These are phyloP conservation scores for Neophaeococcomyces aloes DNA, from an alignment of 2,329 filamentous ascomycete genomes.

Conservation along the genomic window DNA sequence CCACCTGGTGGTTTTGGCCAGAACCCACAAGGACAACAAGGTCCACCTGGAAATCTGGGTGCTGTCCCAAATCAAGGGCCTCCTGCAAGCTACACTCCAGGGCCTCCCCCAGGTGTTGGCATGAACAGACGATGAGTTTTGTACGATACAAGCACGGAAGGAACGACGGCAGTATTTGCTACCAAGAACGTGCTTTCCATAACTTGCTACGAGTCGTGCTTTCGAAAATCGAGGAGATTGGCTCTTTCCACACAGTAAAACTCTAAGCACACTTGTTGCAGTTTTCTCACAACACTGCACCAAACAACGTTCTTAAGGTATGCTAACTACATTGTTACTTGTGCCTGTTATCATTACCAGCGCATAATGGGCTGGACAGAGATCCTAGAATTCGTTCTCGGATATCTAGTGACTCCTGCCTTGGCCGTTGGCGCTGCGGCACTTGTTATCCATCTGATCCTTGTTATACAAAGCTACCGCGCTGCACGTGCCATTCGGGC, in stretches of 20 bases:
- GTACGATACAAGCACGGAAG: neutral
- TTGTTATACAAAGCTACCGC: constrained; percentile 3
- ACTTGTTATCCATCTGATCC: constrained; percentile 6
- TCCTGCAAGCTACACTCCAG: constrained; percentile 18
- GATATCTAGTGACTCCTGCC: constrained; percentile 8
- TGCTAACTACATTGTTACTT: constrained; percentile 7
- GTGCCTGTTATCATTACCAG: neutral
- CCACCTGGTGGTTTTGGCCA: constrained; percentile 22
- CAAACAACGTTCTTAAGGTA: constrained; percentile 8
- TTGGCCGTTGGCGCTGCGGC: constrained; percentile 4
- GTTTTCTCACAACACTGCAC: neutral
- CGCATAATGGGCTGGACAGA: constrained; percentile 2
- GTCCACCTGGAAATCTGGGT: constrained; percentile 21
- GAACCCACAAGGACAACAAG: constrained; percentile 10
- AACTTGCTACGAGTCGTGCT: neutral
- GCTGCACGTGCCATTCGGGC: constrained; percentile 1
- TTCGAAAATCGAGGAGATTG: no score
- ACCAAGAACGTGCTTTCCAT: neutral
- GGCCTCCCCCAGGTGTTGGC: constrained; percentile 9
- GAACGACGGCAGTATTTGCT: neutral
- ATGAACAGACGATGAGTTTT: constrained; percentile 14
- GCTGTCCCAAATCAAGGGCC: constrained; percentile 20
- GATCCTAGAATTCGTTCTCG: constrained; percentile 6
- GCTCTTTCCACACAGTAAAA: no score
- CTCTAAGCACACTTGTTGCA: neutral